Base-by-base conservation (phyloP, 352 stramenopile genomes). In the Phytophthora melonis region DNA sequence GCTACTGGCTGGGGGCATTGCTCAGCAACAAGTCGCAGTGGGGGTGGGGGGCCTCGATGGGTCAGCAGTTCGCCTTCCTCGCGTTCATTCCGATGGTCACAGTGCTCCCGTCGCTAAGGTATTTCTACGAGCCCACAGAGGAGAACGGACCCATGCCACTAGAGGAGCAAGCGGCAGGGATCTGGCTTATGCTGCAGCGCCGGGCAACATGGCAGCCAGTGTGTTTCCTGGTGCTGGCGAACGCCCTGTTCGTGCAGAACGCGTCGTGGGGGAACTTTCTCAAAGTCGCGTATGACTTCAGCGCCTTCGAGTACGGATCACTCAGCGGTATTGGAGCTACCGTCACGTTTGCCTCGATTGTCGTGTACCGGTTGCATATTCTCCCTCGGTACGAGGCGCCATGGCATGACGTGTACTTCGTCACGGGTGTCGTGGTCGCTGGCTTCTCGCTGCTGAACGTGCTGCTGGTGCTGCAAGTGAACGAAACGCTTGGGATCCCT, bases 211-310 rank as follows among this genome's bases (percentile, higher is more conserved):
- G 89, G 89, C 86, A 94, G 72, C 83, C 87, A 6, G 74, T 95
- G 50, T 81, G 78, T 30, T 95, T 92, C 66, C 74, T 95, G 30
- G 82, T 82, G 25, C 50, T 95, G 21, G 84, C 80, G 36, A 92
- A 93, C 58, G 80, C 62, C 5, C 79, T 87, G 19, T 72, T 94
- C 36, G 80, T 93, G 53, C 84, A 93, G 41, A 94, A 95, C 74
- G 79, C 89, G 9, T 77, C 89, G 8, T 95, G 89, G 89, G 87
- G 89, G 18, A 95, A 95, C 70, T 95, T 87, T 56, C 74, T 95
- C 16, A 89, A 85, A 21, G 87, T 91, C 45, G 83, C 83, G 16
- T 95, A 84, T 63, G 41, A 73, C 49, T 95, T 95, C 52, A 74
- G 89, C 55, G 85, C 87, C 14, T 95, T 95, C 69, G 66, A 94